Percentiles rank a stretch among this genome's conserved stretches.
These are phyloP conservation scores for Heracleum sosnowskyi DNA, from an alignment of 129 eudicot genomes.

Conservation along the genomic window DNA sequence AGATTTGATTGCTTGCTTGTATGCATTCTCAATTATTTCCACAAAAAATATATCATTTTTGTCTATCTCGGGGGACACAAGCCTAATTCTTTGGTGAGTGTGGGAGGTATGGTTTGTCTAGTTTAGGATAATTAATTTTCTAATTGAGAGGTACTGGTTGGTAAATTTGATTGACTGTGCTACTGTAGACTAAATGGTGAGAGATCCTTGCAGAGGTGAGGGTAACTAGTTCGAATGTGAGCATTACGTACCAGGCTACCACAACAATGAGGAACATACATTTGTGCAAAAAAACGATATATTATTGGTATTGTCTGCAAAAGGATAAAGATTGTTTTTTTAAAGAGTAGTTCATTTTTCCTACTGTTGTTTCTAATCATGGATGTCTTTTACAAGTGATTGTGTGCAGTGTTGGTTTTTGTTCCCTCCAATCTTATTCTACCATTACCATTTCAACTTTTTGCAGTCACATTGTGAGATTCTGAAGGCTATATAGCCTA, in stretches of 20 bases:
- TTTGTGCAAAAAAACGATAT: not conserved
- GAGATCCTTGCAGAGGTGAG: not conserved
- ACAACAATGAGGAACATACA: not conserved
- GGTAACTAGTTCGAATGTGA: not conserved
- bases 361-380: not conserved
- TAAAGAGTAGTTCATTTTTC: not conserved
- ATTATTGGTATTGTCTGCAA: not conserved
- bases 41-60: too few species aligned
- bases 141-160: not conserved
- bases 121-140: not conserved
- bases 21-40: not conserved
- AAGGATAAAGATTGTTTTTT: not conserved
- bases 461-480: not conserved
- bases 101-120: too few species aligned
- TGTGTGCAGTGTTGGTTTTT: not conserved
- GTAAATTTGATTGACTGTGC: not conserved
- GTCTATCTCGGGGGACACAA: not conserved
- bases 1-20: not conserved
- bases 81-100: too few species aligned
- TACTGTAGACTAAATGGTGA: not conserved
- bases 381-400: not conserved
- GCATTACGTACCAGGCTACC: not conserved
- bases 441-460: not conserved
- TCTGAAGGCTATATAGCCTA: not conserved
- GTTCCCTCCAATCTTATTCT: not conserved